Evolutionary conservation across 768 basidiomycete species (phyloP).

Genomic region (Podaxis rugospora): DNA sequence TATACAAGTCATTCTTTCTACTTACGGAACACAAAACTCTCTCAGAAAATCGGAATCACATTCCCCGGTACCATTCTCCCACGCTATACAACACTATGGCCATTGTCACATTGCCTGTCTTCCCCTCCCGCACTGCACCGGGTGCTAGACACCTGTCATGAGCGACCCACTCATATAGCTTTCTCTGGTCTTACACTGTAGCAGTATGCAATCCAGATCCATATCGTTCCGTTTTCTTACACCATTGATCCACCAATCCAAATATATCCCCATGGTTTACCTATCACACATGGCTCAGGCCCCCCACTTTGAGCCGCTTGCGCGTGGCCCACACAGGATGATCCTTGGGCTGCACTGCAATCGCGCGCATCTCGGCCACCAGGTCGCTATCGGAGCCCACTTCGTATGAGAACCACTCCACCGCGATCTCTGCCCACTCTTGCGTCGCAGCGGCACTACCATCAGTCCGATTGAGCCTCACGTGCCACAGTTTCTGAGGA

Average conservation of each 20-base stretch:
- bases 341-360: slow-evolving; percentile 30
- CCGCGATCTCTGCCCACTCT: slow-evolving; percentile 47
- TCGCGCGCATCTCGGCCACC: slow-evolving; percentile 31
- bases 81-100: too few species aligned
- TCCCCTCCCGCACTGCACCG: neutral
- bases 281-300: slow-evolving; percentile 17
- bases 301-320: slow-evolving; percentile 29
- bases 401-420: slow-evolving; percentile 53
- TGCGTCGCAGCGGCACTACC: slow-evolving; percentile 39
- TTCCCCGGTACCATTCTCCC: too few species aligned
- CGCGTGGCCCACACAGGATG: slow-evolving; percentile 50
- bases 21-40: too few species aligned
- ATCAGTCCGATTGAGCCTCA: slow-evolving; percentile 5
- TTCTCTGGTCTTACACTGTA: neutral
- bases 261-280: neutral
- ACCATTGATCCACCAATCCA: neutral
- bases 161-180: neutral
- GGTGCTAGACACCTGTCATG: neutral
- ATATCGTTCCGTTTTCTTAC: neutral
- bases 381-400: slow-evolving; percentile 52
- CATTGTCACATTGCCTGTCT: too few species aligned
- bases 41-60: too few species aligned
- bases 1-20: too few species aligned
- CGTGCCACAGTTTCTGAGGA: neutral
- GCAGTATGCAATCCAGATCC: neutral